Evolutionary conservation across 192 early-diverging fungal species (phyloP), one percentile per base, ranked within the genome.

Genomic region (Jimgerdemannia lactiflua): DNA sequence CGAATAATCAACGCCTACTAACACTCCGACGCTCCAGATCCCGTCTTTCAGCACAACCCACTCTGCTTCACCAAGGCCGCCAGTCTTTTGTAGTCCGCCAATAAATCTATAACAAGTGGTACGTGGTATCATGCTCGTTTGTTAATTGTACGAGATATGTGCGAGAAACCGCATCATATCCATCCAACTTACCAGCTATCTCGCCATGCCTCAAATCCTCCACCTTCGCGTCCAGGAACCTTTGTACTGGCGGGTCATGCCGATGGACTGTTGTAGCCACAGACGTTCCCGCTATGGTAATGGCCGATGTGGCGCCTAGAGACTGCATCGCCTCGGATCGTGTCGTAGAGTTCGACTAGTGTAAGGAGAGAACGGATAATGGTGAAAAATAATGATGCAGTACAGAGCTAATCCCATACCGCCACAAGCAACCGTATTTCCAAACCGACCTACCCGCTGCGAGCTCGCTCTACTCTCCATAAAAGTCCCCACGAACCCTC

Each of bases 31-130:
- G 29, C 0, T 29, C 29, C 29, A 29, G 29, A 59, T 59, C 14
- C 49, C 14, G 14, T 14, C 49, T 10, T 59, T 59, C 49, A 59
- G 14, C 49, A 59, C 14, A 59, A 59, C 49, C 49, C 49, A 14
- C 8, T 59, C 69, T 82, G 80, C 20, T 82, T 82, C 42, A 82
- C 54, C 44, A 82, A 78, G 40, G 80, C 76, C 66, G 80, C 74
- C 19, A 82, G 59, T 70, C 80, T 59, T 41, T 82, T 82, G 63
- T 82, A 82, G 43, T 82, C 80, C 20, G 80, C 80, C 29, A 82
- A 69, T 3, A 82, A 44, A 43, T 78, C 80, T 59, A 10, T 14
- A 59, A 59, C 8, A 59, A 59, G 14, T 59, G 49, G 14, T 59
- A 10, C 14, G 49, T 10, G 49, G 49, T 59, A 59, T 10, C 14